Percentiles rank a stretch among this genome's conserved stretches.
phyloP scores from a whole-genome alignment of 2,329 filamentous ascomycete genomes.

The Gaeumannomyces tritici region DNA sequence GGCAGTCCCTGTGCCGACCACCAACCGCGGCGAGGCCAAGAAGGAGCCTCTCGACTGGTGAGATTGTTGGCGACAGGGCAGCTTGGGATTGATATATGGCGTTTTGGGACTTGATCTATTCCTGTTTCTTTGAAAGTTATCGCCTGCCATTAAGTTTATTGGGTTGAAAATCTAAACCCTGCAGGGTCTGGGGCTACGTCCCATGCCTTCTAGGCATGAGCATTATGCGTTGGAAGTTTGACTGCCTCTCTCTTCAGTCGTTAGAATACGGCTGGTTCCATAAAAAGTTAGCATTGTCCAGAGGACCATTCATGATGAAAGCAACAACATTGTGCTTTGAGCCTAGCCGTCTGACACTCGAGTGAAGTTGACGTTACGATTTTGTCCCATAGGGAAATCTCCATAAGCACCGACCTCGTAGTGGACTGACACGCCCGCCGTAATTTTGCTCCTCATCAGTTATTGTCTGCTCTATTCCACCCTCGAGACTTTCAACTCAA shows the following conservation, averaged over 20 bases:
- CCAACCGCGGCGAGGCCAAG: constrained; percentile 76
- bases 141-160: not conserved
- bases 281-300: not conserved
- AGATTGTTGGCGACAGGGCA: constrained; percentile 8
- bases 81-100: not conserved
- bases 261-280: not conserved
- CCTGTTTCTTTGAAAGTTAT: not conserved
- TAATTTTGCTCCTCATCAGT: not conserved
- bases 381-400: not conserved
- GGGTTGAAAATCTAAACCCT: not conserved
- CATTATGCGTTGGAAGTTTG: not conserved
- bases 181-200: not conserved
- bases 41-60: constrained; percentile 87
- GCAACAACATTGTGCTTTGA: not conserved
- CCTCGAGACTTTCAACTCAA: not conserved
- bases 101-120: not conserved
- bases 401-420: not conserved
- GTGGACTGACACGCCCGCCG: not conserved
- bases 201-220: not conserved
- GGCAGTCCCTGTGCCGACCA: constrained; percentile 68
- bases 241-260: not conserved
- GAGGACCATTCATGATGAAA: not conserved
- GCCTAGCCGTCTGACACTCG: not conserved
- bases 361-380: not conserved
- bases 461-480: not conserved